A percentile compares a stretch with the other conserved stretches of the same genome.
Conservation (phyloP, 1,139 yeast species). For the Debaryomyces coudertii region DNA sequence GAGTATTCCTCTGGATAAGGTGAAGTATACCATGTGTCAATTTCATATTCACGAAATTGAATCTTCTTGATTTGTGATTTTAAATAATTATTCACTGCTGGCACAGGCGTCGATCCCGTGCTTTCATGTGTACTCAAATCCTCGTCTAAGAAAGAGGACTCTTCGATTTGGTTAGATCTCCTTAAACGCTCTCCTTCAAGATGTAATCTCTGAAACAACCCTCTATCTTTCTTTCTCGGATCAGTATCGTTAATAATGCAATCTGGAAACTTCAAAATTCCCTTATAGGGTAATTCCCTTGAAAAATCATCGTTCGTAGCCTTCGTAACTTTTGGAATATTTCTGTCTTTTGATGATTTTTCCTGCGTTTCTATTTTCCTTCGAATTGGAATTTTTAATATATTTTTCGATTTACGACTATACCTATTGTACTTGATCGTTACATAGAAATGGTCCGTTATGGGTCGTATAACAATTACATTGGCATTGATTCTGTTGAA, state of each 20-base stretch:
- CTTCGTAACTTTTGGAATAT: background rate
- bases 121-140: background rate
- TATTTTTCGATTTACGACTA: slow-evolving; percentile 2
- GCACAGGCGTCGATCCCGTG: slow-evolving; percentile 22
- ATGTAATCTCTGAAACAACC: slow-evolving; percentile 41
- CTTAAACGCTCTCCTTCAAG: slow-evolving; percentile 30
- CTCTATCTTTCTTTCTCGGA: slow-evolving; percentile 58
- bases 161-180: slow-evolving; percentile 1
- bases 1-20: slow-evolving; percentile 92
- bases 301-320: slow-evolving; percentile 6
- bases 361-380: background rate
- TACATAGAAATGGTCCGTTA: slow-evolving; percentile 7
- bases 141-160: background rate
- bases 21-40: slow-evolving; percentile 90
- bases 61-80: slow-evolving; percentile 51
- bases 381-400: slow-evolving; percentile 4
- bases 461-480: background rate
- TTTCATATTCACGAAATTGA: slow-evolving; percentile 70
- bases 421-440: slow-evolving; percentile 9
- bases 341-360: background rate
- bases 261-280: slow-evolving; percentile 60
- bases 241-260: slow-evolving; percentile 64
- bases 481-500: background rate
- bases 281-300: slow-evolving; percentile 63
- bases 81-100: slow-evolving; percentile 16